phyloP scores from a whole-genome alignment of 345 rosid species.

The Conringia planisiliqua region DNA sequence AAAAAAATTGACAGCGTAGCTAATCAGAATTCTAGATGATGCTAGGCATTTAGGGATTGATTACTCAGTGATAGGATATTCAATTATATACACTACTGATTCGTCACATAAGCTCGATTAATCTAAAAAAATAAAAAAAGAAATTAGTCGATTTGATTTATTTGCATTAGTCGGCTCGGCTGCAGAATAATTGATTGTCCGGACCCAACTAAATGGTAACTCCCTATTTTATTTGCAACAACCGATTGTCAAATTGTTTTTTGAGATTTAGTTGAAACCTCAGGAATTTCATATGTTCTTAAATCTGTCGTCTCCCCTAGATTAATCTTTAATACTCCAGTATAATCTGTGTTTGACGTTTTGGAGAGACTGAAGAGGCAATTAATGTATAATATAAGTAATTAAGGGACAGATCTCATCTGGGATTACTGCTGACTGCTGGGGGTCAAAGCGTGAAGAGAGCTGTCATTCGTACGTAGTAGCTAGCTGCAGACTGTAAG shows the following conservation, averaged over 20 bases:
- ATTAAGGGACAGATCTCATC: slow-evolving; percentile 27
- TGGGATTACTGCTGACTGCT: slow-evolving; percentile 4
- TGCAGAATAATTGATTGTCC: not conserved
- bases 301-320: not conserved
- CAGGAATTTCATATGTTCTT: slow-evolving; percentile 4
- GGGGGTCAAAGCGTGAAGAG: slow-evolving; percentile 24
- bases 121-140: not conserved
- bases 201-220: not conserved
- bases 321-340: not conserved
- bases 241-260: not conserved
- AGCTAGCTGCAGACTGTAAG: slow-evolving; percentile 12
- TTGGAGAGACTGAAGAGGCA: slow-evolving; percentile 19
- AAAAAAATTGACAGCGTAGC: slow-evolving; percentile 1
- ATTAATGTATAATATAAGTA: not conserved
- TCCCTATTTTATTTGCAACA: not conserved
- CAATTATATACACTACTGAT: not conserved
- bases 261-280: not conserved
- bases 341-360: not conserved
- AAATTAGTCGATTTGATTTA: not conserved
- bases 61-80: not conserved
- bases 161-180: not conserved
- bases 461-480: slow-evolving; percentile 21
- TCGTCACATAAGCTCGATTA: not conserved
- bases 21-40: not conserved
- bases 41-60: not conserved